Evolutionary conservation across 345 rosid genomes (phyloP), one percentile per base, ranked within the genome.

Genomic region (Xanthoceras sorbifolium): DNA sequence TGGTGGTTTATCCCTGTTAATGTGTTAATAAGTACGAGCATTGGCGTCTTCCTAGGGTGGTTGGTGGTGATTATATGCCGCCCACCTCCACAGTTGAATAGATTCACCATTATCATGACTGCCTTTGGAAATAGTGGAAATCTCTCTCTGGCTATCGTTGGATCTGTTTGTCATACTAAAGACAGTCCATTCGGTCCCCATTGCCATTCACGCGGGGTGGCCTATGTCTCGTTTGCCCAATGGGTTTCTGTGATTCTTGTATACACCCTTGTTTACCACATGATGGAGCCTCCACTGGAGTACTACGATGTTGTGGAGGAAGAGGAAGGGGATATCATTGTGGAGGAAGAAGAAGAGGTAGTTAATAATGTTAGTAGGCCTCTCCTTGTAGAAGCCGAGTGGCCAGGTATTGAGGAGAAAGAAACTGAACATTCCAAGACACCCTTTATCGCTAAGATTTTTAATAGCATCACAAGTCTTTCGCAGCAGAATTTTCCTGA

Each of bases 1-100:
- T 91, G 98, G 99, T 96, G 98, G 98, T 90, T 96, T 78, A 92
- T 96, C 75, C 99, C 99, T 0, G 89, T 92, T 55, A 93, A 92
- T 81, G 98, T 96, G 64, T 44, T 96, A 15, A 48, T 93, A 48
- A 91, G 98, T 76, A 89, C 97, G 3, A 1, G 87, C 2, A 73
- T 89, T 20, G 99, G 94, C 12, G 84, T 87, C 72, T 78, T 93
- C 1, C 88, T 93, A 5, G 99, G 98, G 36, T 78, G 81, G 60
- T 61, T 91, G 63, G 98, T 96, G 14, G 98, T 93, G 44, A 74
- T 85, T 22, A 76, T 89, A 76, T 96, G 99, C 62, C 86, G 90
- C 40, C 99, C 97, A 14, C 94, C 97, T 17, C 97, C 94, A 0
- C 80, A 90, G 88, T 77, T 88, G 7, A 93, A 85, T 40, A 88